phyloP scores from a whole-genome alignment of 495 filamentous ascomycete genomes.

The Aspergillus ellipticus region DNA sequence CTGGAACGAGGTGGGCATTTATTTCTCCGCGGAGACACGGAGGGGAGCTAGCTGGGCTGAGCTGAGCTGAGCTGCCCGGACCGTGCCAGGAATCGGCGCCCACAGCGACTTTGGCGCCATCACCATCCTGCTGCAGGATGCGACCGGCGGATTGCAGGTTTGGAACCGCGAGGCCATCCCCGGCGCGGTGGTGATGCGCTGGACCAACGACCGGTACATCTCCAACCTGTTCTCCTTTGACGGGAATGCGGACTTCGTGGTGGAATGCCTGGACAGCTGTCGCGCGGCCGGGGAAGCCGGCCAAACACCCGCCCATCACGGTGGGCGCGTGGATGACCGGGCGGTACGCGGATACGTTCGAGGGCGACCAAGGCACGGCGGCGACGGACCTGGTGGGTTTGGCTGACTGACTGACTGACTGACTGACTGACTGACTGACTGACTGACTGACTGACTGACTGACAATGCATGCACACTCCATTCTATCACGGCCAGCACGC shows the following conservation, averaged over 20 bases:
- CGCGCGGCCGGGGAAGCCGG: slow-evolving; percentile 3
- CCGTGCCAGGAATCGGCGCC: slow-evolving; percentile 36
- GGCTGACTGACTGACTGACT: background rate
- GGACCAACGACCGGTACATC: slow-evolving; percentile 25
- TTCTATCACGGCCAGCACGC: too few species aligned
- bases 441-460: too few species aligned
- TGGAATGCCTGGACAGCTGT: slow-evolving; percentile 22
- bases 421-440: too few species aligned
- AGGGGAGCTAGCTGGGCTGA: too few species aligned
- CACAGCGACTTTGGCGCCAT: slow-evolving; percentile 52
- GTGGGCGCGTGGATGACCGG: slow-evolving; percentile 24
- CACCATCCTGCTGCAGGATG: slow-evolving; percentile 44
- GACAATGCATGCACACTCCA: too few species aligned
- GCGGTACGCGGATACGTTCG: slow-evolving; percentile 23
- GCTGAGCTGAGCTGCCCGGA: too few species aligned
- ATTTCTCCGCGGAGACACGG: background rate
- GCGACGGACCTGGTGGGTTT: background rate
- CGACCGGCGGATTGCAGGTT: slow-evolving; percentile 40
- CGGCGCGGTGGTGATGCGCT: slow-evolving; percentile 35
- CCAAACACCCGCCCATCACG: slow-evolving; percentile 23
- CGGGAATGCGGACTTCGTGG: slow-evolving; percentile 22
- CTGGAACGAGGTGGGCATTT: slow-evolving; percentile 10
- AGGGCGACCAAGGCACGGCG: slow-evolving; percentile 3
- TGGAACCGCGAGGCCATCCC: slow-evolving; percentile 30
- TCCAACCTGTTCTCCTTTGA: slow-evolving; percentile 31